Evolutionary conservation across 2,329 filamentous ascomycete genomes (phyloP).

Genomic region (Talaromyces sp.): DNA sequence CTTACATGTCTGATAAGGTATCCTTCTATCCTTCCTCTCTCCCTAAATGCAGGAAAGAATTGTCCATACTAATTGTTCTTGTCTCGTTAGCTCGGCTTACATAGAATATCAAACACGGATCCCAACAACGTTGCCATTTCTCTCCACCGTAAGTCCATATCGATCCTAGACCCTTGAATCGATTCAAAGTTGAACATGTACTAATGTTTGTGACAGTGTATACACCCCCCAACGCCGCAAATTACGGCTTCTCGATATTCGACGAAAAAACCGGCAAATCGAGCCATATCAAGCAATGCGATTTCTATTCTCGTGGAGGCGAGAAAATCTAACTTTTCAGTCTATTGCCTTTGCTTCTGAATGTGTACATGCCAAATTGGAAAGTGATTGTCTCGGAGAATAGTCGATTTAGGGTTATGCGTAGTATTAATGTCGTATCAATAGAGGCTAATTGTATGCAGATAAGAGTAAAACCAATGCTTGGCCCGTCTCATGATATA

Average conservation of each 20-base stretch:
- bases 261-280: conserved; percentile 72
- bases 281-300: conserved; percentile 67
- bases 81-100: conserved; percentile 66
- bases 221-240: conserved; percentile 84
- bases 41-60: neutral
- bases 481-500: neutral
- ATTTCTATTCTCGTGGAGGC: conserved; percentile 67
- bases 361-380: neutral
- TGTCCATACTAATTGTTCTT: neutral
- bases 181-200: neutral
- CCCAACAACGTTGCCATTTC: conserved; percentile 74
- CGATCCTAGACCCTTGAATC: neutral
- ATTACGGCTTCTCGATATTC: conserved; percentile 78
- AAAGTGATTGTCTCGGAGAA: neutral
- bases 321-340: conserved; percentile 29
- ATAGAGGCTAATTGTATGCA: neutral
- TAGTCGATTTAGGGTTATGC: neutral
- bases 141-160: conserved; percentile 64
- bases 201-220: conserved; percentile 56
- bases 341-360: neutral
- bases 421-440: neutral
- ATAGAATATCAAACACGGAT: conserved; percentile 75
- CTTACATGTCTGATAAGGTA: conserved; percentile 81
- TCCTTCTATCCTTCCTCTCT: conserved; percentile 18
- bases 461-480: conserved; percentile 2